phyloP scores from a whole-genome alignment of 805 yeast genomes.

The Candida ortonii region DNA sequence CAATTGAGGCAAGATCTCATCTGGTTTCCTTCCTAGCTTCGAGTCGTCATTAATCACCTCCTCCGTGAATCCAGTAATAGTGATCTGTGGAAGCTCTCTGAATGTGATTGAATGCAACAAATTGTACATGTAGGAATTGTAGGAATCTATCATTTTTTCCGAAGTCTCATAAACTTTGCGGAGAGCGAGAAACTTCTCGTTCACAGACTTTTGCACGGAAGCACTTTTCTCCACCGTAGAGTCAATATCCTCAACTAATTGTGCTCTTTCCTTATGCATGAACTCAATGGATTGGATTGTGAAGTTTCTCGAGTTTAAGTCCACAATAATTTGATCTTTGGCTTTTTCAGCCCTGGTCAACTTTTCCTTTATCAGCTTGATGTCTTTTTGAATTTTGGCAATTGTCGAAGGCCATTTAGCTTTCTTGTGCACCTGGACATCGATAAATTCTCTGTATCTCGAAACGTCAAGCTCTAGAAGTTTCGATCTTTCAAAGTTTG shows the following conservation, averaged over 20 bases:
- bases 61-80: slow-evolving; percentile 24
- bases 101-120: slow-evolving; percentile 36
- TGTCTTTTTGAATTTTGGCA: slow-evolving; percentile 55
- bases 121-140: slow-evolving; percentile 52
- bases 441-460: slow-evolving; percentile 70
- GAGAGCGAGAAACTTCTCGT: slow-evolving; percentile 49
- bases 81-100: slow-evolving; percentile 21
- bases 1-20: slow-evolving; percentile 39
- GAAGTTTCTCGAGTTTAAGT: slow-evolving; percentile 53
- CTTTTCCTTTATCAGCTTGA: slow-evolving; percentile 40
- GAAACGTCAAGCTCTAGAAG: slow-evolving; percentile 69
- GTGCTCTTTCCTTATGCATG: slow-evolving; percentile 60
- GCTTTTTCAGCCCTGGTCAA: slow-evolving; percentile 38
- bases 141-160: slow-evolving; percentile 50
- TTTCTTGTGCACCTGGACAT: slow-evolving; percentile 62
- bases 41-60: slow-evolving; percentile 37
- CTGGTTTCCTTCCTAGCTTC: slow-evolving; percentile 45
- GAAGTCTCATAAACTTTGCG: slow-evolving; percentile 50
- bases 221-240: slow-evolving; percentile 35
- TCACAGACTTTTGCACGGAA: slow-evolving; percentile 46
- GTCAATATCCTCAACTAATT: slow-evolving; percentile 53
- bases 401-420: slow-evolving; percentile 60
- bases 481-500: slow-evolving; percentile 53
- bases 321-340: slow-evolving; percentile 39
- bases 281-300: slow-evolving; percentile 62